Conservation (phyloP, 495 filamentous ascomycete genomes). For the Aspergillus panamensis region DNA sequence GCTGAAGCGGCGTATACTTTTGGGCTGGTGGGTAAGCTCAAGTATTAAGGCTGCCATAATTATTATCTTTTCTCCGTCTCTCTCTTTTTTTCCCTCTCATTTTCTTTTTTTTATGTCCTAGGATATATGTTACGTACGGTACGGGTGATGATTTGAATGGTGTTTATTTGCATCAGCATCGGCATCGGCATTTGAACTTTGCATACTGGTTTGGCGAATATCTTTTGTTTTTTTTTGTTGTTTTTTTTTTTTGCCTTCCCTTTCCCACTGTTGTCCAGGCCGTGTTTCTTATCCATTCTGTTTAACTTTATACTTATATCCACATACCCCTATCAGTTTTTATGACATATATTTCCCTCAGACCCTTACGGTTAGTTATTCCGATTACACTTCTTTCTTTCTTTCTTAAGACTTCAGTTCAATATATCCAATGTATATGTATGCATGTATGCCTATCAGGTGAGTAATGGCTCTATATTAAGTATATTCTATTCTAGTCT, state of each 20-base stretch:
- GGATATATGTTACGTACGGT: background rate
- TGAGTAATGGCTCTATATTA: too few species aligned
- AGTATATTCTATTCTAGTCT: background rate
- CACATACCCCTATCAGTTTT: background rate
- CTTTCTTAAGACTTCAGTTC: background rate
- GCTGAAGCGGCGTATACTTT: slow-evolving; percentile 59
- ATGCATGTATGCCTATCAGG: background rate
- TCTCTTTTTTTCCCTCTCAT: too few species aligned
- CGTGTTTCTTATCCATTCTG: too few species aligned
- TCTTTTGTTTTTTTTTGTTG: background rate
- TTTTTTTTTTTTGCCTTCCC: background rate
- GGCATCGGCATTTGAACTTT: slow-evolving; percentile 4
- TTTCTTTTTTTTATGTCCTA: too few species aligned
- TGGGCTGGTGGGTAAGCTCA: slow-evolving; percentile 56
- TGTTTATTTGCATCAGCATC: background rate
- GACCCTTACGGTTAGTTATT: background rate
- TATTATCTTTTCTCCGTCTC: too few species aligned
- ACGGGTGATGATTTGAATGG: background rate
- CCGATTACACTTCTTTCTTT: too few species aligned
- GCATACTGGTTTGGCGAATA: slow-evolving; percentile 3
- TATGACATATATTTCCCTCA: background rate
- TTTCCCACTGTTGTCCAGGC: background rate
- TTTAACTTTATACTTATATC: background rate
- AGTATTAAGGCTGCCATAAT: slow-evolving; percentile 40
- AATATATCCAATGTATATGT: background rate